Evolutionary conservation across 2,329 filamentous ascomycete species (phyloP).

Genomic region (Periconia macrospinosa): DNA sequence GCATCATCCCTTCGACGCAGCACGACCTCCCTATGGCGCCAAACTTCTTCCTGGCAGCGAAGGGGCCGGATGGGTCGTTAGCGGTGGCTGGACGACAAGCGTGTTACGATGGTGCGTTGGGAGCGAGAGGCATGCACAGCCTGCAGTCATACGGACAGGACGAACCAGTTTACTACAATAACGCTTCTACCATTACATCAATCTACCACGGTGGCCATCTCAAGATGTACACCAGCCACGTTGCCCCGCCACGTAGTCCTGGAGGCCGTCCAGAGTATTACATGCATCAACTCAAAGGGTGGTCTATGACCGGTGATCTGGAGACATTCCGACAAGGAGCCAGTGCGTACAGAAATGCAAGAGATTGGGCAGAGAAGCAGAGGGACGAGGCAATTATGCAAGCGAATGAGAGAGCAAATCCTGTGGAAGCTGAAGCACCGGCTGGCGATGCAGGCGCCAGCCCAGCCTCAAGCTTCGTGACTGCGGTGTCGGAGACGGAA

Average conservation of each 20-base stretch:
- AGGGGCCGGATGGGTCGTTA: conserved; percentile 27
- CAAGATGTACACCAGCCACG: conserved; percentile 44
- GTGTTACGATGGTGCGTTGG: conserved; percentile 23
- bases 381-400: conserved; percentile 16
- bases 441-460: conserved; percentile 8
- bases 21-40: conserved; percentile 18
- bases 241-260: conserved; percentile 31
- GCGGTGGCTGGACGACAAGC: conserved; percentile 29
- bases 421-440: conserved; percentile 8
- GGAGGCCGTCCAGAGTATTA: conserved; percentile 45
- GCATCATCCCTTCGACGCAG: conserved; percentile 34
- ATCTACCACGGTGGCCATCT: conserved; percentile 44
- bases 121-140: conserved; percentile 42
- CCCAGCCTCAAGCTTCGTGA: conserved; percentile 17
- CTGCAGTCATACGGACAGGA: conserved; percentile 41
- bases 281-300: too few relatives aligned
- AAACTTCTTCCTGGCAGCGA: conserved; percentile 46
- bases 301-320: conserved; percentile 10
- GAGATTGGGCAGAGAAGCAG: conserved; percentile 17
- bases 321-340: conserved; percentile 13
- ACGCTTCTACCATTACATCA: conserved; percentile 44
- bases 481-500: conserved; percentile 15
- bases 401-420: conserved; percentile 16
- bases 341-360: conserved; percentile 15
- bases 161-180: conserved; percentile 41